Conservation (phyloP, 305 asterid species). For the Plantago coronopus region DNA sequence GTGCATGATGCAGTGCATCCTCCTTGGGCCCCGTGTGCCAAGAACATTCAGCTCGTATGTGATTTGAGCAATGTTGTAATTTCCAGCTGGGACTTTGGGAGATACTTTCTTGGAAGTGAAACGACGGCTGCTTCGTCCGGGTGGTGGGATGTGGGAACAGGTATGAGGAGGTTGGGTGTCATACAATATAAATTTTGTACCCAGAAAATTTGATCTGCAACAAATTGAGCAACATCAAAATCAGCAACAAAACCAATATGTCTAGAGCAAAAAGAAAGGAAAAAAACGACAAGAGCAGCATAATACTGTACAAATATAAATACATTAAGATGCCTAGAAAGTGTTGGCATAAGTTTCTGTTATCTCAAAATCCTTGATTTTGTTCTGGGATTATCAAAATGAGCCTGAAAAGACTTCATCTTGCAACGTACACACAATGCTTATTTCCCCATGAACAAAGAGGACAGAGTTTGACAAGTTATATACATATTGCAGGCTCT, state of each 20-base stretch:
- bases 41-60: conserved; percentile 45
- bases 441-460: too few species aligned
- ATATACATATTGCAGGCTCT: too few species aligned
- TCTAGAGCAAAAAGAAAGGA: too few species aligned
- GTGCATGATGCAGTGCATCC: conserved; percentile 82
- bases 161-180: conserved; percentile 67
- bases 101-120: conserved; percentile 70
- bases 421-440: too few species aligned
- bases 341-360: too few species aligned
- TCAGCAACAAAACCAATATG: background rate
- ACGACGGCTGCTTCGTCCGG: conserved; percentile 64
- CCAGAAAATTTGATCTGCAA: conserved; percentile 84
- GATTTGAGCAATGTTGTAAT: conserved; percentile 49
- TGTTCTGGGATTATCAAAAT: too few species aligned
- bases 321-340: too few species aligned
- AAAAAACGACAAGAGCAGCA: too few species aligned
- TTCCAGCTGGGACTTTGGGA: conserved; percentile 55
- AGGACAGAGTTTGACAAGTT: too few species aligned
- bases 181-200: conserved; percentile 77
- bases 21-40: conserved; percentile 88
- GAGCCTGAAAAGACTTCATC: too few species aligned
- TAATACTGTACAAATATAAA: background rate
- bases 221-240: conserved; percentile 3
- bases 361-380: too few species aligned
- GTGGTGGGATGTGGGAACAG: conserved; percentile 44